Evolutionary conservation across 1,284 basidiomycete genomes (phyloP).

Genomic region (Laetiporus sulphureus): DNA sequence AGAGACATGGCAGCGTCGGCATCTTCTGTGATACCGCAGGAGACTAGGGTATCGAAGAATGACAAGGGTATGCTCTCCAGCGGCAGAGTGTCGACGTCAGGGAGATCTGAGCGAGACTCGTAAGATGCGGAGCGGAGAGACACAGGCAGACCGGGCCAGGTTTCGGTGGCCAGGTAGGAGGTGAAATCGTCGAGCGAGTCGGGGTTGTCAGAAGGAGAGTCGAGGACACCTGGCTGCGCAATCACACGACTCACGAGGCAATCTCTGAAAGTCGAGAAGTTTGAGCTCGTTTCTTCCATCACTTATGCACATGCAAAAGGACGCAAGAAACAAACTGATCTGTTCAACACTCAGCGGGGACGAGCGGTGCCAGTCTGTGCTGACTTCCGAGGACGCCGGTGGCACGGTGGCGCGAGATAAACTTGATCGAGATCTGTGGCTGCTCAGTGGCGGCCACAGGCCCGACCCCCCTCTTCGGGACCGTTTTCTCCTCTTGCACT

Average conservation of each 20-base stretch:
- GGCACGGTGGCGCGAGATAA: too few species aligned
- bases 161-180: conserved; percentile 41
- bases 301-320: too few species aligned
- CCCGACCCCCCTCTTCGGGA: too few species aligned
- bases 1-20: conserved; percentile 32
- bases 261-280: too few species aligned
- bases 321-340: too few species aligned
- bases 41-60: conserved; percentile 41
- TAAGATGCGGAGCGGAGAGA: conserved; percentile 32
- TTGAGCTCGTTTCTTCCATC: too few species aligned
- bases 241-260: conserved; percentile 38
- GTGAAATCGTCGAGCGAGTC: conserved; percentile 41
- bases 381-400: too few species aligned
- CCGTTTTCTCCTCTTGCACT: too few species aligned
- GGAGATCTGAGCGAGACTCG: conserved; percentile 24
- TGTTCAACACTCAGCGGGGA: too few species aligned
- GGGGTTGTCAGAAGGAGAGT: conserved; percentile 9
- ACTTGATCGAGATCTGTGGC: too few species aligned
- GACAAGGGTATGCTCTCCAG: conserved; percentile 27
- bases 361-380: too few species aligned
- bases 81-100: conserved; percentile 29
- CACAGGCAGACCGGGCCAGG: conserved; percentile 36
- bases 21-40: conserved; percentile 38
- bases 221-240: conserved; percentile 18
- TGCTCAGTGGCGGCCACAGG: too few species aligned